Evolutionary conservation across 176 grass and related monocot species (phyloP), one percentile per base, ranked within the genome.

Genomic region (Eleusine coracana): DNA sequence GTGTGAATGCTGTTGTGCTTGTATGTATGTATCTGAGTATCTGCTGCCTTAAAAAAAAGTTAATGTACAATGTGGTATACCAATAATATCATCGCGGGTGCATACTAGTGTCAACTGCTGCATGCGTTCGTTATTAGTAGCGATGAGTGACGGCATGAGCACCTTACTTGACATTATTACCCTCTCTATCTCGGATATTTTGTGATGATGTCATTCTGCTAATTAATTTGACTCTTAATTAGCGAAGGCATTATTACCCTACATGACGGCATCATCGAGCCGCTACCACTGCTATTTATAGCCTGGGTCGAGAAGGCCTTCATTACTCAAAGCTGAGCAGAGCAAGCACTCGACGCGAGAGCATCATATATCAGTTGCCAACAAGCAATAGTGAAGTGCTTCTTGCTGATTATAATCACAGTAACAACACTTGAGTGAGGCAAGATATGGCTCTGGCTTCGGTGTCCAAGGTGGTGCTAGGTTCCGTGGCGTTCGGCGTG

Each of bases 401-500:
- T 44, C 41, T 44, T 44, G 41, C 5, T 44, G 41, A 44, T 44
- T 44, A 44, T 44, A 44, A 44, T 44, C 41, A 44, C 9, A 7
- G 6, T 8, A 8, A 44, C 41, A 6, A 44, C 41, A 44, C 41
- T 7, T 7, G 5, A 44, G 7, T 9, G 41, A 6, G 41, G 41
- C 41, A 44, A 5, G 15, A 12, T 17, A 94, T 91, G 89, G 84
- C 68, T 65, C 74, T 94, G 0, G 89, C 87, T 0, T 80, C 87
- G 0, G 3, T 74, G 20, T 17, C 71, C 18, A 91, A 91, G 80
- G 84, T 94, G 74, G 87, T 88, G 1, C 87, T 95, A 0, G 96
- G 96, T 3, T 93, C 96, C 0, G 0, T 93, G 0, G 96, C 92
- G 69, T 98, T 98, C 44, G 87, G 46, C 1, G 83, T 98, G 55